These are phyloP conservation scores for Agroathelia rolfsii DNA, from an alignment of 1,284 basidiomycete species.

Conservation along the genomic window DNA sequence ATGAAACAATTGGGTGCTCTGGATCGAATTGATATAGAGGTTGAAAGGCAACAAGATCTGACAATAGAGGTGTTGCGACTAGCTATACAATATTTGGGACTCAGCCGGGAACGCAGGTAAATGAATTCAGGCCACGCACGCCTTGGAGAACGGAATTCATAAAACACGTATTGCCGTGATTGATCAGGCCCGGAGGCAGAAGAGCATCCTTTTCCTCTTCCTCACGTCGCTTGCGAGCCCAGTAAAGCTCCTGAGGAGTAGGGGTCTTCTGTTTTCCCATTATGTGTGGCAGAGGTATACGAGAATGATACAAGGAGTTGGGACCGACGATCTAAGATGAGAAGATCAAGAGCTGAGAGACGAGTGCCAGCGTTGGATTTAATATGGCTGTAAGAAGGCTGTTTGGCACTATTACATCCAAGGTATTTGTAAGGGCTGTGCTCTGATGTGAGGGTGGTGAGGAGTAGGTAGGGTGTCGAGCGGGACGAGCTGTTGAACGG, in stretches of 20 bases:
- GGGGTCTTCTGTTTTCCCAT: conserved; percentile 53
- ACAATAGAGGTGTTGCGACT: conserved; percentile 53
- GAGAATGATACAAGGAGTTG: too few relatives aligned
- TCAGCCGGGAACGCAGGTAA: conserved; percentile 5
- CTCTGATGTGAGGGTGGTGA: too few relatives aligned
- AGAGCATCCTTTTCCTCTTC: conserved; percentile 48
- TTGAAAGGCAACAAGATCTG: conserved; percentile 49
- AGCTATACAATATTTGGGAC: conserved; percentile 32
- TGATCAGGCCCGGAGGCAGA: conserved; percentile 68
- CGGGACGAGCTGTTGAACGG: too few relatives aligned
- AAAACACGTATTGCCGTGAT: conserved; percentile 89
- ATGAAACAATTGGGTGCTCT: conserved; percentile 29
- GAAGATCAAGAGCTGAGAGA: too few relatives aligned
- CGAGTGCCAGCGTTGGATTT: too few relatives aligned
- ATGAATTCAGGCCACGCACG: conserved; percentile 24
- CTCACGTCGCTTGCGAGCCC: conserved; percentile 46
- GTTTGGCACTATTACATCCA: too few relatives aligned
- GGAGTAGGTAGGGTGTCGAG: too few relatives aligned
- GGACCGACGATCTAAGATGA: too few relatives aligned
- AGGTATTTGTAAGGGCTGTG: too few relatives aligned
- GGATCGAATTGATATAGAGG: conserved; percentile 32
- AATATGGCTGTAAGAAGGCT: too few relatives aligned
- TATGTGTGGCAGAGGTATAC: too few relatives aligned
- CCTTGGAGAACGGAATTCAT: conserved; percentile 83
- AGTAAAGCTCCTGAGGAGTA: conserved; percentile 56